Evolutionary conservation across 2,329 filamentous ascomycete species (phyloP).

Genomic region (Hortaea werneckii): DNA sequence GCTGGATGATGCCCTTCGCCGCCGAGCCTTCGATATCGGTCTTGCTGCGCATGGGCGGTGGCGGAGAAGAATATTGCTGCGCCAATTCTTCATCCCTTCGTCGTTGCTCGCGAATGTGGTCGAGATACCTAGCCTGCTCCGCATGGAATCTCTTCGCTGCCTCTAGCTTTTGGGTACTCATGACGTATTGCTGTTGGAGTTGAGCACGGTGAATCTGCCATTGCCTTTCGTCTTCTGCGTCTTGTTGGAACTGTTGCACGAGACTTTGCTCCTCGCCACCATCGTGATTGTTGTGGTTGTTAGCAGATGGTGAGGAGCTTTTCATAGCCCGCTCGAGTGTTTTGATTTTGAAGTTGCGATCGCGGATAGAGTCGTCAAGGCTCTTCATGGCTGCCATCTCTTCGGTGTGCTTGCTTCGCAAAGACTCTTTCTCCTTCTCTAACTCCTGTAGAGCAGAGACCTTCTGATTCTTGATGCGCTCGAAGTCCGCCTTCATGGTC

Average conservation of each 20-base stretch:
- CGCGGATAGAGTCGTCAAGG: conserved; percentile 63
- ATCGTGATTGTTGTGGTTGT: conserved; percentile 13
- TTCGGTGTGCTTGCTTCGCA: conserved; percentile 32
- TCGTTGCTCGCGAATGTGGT: conserved; percentile 17
- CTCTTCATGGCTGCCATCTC: conserved; percentile 43
- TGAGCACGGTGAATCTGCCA: conserved; percentile 25
- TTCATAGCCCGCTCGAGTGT: conserved; percentile 57
- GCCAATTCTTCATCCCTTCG: conserved; percentile 21
- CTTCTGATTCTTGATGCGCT: conserved; percentile 33
- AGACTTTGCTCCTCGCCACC: conserved; percentile 12
- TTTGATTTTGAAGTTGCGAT: conserved; percentile 62
- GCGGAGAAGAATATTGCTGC: conserved; percentile 15
- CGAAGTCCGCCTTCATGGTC: conserved; percentile 39
- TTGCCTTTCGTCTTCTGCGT: conserved; percentile 32
- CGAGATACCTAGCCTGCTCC: conserved; percentile 28
- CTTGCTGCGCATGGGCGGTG: conserved; percentile 3
- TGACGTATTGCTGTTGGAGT: conserved; percentile 23
- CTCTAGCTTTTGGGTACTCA: conserved; percentile 21
- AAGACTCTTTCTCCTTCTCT: conserved; percentile 30
- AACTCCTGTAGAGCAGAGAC: conserved; percentile 24
- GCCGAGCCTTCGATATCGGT: not conserved
- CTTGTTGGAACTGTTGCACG: conserved; percentile 25
- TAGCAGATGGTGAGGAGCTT: conserved; percentile 38
- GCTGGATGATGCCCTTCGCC: not conserved
- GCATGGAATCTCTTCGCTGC: conserved; percentile 32